Evolutionary conservation across 169 alveolate genomes (phyloP).

Genomic region (Nephromyces sp.): DNA sequence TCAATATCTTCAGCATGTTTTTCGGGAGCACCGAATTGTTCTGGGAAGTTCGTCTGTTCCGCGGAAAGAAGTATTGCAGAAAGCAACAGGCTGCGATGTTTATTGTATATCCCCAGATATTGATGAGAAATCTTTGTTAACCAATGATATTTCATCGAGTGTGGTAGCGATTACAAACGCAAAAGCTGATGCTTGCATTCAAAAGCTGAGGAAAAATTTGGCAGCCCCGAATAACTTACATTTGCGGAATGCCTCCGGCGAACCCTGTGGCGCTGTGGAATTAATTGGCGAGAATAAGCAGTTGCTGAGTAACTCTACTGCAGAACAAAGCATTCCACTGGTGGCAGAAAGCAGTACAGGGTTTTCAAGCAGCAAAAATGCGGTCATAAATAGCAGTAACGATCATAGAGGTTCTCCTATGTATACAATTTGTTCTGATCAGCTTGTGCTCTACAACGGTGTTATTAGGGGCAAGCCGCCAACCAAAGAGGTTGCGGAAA

Average conservation of each 20-base stretch:
- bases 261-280: not conserved
- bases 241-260: not conserved
- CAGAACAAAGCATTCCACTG: no score
- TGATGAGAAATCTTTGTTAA: not conserved
- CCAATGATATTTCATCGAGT: not conserved
- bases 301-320: no score
- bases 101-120: constrained; percentile 3
- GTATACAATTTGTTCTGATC: constrained; percentile 4
- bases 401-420: not conserved
- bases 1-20: no score
- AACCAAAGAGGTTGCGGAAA: constrained; percentile 1
- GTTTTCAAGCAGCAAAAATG: not conserved
- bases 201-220: not conserved
- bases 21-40: no score
- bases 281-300: no score
- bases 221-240: not conserved
- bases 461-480: constrained; percentile 12
- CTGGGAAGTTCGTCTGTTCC: no score
- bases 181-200: constrained; percentile 12
- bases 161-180: not conserved
- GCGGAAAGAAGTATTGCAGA: no score
- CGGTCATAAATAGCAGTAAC: not conserved
- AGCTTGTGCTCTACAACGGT: not conserved
- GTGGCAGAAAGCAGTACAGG: no score
- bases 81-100: no score